These are phyloP conservation scores for Beauveria varroae DNA, from an alignment of 2,329 filamentous ascomycete species.

Conservation along the genomic window DNA sequence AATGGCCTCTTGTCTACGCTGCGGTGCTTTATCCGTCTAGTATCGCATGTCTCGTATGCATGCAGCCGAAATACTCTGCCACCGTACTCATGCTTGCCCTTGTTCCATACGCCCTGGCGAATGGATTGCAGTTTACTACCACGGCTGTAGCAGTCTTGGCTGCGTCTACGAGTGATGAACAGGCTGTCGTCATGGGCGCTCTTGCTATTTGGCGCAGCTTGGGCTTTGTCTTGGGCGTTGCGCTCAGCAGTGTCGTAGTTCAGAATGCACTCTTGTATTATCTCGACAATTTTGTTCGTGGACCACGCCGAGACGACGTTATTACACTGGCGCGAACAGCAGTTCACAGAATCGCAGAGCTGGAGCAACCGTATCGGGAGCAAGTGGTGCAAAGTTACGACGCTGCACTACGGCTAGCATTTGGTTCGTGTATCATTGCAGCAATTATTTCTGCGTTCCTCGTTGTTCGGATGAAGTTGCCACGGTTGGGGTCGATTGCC, in stretches of 20 bases:
- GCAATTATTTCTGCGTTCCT: constrained; percentile 40
- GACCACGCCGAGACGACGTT: constrained; percentile 48
- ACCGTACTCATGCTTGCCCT: constrained; percentile 48
- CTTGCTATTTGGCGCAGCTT: constrained; percentile 66
- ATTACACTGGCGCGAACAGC: constrained; percentile 44
- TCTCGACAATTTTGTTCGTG: constrained; percentile 50
- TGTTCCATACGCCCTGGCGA: constrained; percentile 47
- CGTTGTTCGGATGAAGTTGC: constrained; percentile 45
- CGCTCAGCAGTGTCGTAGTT: constrained; percentile 61
- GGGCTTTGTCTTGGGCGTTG: constrained; percentile 67
- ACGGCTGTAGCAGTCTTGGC: constrained; percentile 57
- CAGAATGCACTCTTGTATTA: constrained; percentile 63
- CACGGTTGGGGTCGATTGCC: constrained; percentile 32
- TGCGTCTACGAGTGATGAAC: constrained; percentile 49
- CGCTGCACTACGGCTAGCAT: constrained; percentile 40
- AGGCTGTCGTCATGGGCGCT: constrained; percentile 63
- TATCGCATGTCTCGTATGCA: constrained; percentile 37
- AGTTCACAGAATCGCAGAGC: constrained; percentile 43
- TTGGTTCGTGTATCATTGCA: constrained; percentile 36
- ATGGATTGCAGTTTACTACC: constrained; percentile 58
- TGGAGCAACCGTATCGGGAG: constrained; percentile 37
- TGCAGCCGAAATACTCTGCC: constrained; percentile 42
- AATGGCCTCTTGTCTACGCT: constrained; percentile 50
- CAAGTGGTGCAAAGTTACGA: constrained; percentile 52
- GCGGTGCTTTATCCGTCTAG: constrained; percentile 41